Percentiles rank a stretch among this genome's conserved stretches.
phyloP scores from a whole-genome alignment of 805 yeast species.

The Yamadazyma scolyti region DNA sequence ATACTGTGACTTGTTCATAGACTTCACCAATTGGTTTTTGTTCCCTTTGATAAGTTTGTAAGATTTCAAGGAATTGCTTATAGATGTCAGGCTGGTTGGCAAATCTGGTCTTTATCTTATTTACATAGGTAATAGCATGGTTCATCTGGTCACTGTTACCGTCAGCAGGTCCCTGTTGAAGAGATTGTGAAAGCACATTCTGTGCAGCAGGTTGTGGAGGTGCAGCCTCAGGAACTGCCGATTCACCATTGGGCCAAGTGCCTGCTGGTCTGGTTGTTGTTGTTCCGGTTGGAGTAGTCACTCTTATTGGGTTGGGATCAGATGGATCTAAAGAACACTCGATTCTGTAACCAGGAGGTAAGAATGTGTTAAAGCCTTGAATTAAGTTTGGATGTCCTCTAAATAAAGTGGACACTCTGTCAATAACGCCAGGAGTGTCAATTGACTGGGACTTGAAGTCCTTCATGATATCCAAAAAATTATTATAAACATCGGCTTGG shows the following conservation, averaged over 20 bases:
- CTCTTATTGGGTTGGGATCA: conserved; percentile 89
- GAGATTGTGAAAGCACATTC: conserved; percentile 1
- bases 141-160: conserved; percentile 88
- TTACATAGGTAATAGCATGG: conserved; percentile 94
- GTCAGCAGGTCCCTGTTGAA: conserved; percentile 20
- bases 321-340: conserved; percentile 87
- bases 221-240: conserved; percentile 48
- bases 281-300: conserved; percentile 93
- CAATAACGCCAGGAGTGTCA: conserved; percentile 98
- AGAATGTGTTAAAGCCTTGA: conserved; percentile 95
- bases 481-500: conserved; percentile 94
- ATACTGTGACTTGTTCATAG: conserved; percentile 83
- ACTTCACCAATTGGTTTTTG: conserved; percentile 95
- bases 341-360: conserved; percentile 94
- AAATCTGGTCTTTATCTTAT: conserved; percentile 91
- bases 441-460: conserved; percentile 95
- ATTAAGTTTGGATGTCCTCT: conserved; percentile 91
- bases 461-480: conserved; percentile 96
- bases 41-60: conserved; percentile 95
- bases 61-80: conserved; percentile 88
- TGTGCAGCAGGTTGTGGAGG: conserved; percentile 5
- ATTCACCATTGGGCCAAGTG: conserved; percentile 2
- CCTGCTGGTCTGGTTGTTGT: conserved; percentile 38
- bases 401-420: conserved; percentile 85
- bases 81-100: conserved; percentile 93